phyloP scores from a whole-genome alignment of 2,329 filamentous ascomycete species.

The Trichoderma sp. region DNA sequence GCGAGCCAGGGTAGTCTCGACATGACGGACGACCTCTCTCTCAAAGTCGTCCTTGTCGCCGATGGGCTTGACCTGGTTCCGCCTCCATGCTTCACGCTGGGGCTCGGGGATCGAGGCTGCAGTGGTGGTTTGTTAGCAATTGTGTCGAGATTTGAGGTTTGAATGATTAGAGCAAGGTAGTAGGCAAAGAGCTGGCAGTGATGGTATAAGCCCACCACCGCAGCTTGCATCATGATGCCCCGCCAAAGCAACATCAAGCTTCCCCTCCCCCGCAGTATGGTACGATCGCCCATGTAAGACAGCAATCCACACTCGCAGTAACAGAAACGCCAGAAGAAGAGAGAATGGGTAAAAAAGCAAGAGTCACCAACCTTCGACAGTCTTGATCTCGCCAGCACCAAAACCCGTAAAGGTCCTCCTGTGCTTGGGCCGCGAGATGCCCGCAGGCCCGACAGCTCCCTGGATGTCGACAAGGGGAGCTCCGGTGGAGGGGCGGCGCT shows the following conservation, averaged over 20 bases:
- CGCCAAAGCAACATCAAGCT: conserved; percentile 23
- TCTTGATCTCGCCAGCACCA: conserved; percentile 88
- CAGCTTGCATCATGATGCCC: conserved; percentile 26
- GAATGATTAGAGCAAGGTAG: background rate
- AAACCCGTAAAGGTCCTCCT: conserved; percentile 96
- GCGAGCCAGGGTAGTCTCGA: conserved; percentile 93
- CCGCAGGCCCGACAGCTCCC: conserved; percentile 82
- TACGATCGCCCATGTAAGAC: background rate
- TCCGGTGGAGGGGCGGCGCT: conserved; percentile 79
- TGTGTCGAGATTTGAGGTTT: background rate
- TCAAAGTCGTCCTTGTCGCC: conserved; percentile 80
- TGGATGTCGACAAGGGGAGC: conserved; percentile 85
- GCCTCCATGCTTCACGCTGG: conserved; percentile 78
- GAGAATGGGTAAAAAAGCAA: background rate
- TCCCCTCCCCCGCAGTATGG: conserved; percentile 20
- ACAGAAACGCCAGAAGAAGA: background rate
- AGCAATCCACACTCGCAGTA: background rate
- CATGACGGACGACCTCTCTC: conserved; percentile 85
- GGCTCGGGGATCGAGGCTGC: conserved; percentile 80
- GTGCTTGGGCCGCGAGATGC: conserved; percentile 88
- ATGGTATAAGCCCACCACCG: background rate
- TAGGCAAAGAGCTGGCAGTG: background rate
- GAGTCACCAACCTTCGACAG: conserved; percentile 71
- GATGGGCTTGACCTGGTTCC: conserved; percentile 67
- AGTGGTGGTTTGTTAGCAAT: conserved; percentile 5